A percentile compares a stretch with the other conserved stretches of the same genome.
Evolutionary conservation across 306 rosid genomes (phyloP).

Genomic region (Macrotyloma uniflorum): DNA sequence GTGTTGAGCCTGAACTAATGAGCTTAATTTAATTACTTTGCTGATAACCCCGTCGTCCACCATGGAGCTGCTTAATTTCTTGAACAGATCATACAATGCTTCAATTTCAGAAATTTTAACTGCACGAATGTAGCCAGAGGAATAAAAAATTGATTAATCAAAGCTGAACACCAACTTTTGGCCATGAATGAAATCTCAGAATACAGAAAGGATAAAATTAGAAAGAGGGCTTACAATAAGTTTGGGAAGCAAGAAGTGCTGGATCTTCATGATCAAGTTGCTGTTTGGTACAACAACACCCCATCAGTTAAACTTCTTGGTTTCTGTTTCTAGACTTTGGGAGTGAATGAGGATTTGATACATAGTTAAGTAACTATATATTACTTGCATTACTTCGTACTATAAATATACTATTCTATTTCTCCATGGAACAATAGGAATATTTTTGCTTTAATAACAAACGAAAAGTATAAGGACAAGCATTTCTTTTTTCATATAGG

Average conservation of each 20-base stretch:
- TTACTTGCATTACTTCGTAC: neutral
- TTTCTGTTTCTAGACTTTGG: neutral
- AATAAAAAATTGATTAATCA: neutral
- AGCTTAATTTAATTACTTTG: constrained; percentile 49
- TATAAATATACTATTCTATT: neutral
- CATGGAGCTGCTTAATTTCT: constrained; percentile 57
- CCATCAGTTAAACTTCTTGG: constrained; percentile 33
- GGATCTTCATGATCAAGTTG: constrained; percentile 41
- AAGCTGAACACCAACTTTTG: neutral
- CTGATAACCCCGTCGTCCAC: constrained; percentile 59
- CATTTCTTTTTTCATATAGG: neutral
- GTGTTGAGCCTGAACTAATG: neutral
- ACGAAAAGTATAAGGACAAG: neutral
- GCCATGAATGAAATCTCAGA: neutral
- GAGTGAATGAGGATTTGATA: neutral
- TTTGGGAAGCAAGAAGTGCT: constrained; percentile 55
- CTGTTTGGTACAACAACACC: constrained; percentile 51
- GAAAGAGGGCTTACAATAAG: constrained; percentile 48
- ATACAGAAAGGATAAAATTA: neutral
- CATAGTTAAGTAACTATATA: neutral
- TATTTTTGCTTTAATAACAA: neutral
- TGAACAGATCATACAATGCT: constrained; percentile 56
- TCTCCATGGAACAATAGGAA: neutral
- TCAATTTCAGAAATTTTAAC: constrained; percentile 51
- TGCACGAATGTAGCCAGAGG: constrained; percentile 22